Base-by-base conservation (phyloP, 106 monocot species). In the Dactylorhiza incarnata region DNA sequence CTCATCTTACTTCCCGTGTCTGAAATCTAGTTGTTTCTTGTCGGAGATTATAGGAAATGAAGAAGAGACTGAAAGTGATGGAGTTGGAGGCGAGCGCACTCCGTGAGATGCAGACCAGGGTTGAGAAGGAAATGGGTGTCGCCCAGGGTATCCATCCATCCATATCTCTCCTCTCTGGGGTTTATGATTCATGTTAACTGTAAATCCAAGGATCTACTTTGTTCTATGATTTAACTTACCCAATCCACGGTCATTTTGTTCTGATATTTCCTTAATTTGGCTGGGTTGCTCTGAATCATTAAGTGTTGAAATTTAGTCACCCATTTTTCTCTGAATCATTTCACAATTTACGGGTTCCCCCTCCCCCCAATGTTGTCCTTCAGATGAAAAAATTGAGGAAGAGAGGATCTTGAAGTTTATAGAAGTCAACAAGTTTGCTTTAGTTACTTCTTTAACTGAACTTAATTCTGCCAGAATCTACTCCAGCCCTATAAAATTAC, bases 71-170 rank as follows among this genome's bases (percentile, higher is more conserved):
- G 15, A 88, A 88, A 81, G 87, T 84, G 79, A 92, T 89, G 85
- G 92, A 95, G 82, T 87, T 89, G 3, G 95, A 95, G 75, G 91
- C 91, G 14, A 79, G 85, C 22, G 95, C 92, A 13, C 86, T 95
- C 45, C 89, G 89, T 19, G 95, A 95, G 78, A 89, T 95, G 92
- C 95, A 95, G 73, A 84, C 95, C 71, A 95, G 89, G 76, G 92
- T 87, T 25, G 92, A 89, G 84, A 95, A 88, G 63, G 95, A 92
- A 84, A 95, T 95, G 95, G 76, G 81, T 25, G 80, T 87, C 23
- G 87, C 73, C 62, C 94, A 91, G 82, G 94, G 93, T 87, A 17
- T 29, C 45, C 9, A 67, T 75, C 26, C 26, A 63, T 63, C 7
- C 24, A 63, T 25, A 7, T 63, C 63, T 63, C 25, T 10, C 24